Conservation (phyloP, 2,329 filamentous ascomycete genomes). For the Ceratocystis papillata region DNA sequence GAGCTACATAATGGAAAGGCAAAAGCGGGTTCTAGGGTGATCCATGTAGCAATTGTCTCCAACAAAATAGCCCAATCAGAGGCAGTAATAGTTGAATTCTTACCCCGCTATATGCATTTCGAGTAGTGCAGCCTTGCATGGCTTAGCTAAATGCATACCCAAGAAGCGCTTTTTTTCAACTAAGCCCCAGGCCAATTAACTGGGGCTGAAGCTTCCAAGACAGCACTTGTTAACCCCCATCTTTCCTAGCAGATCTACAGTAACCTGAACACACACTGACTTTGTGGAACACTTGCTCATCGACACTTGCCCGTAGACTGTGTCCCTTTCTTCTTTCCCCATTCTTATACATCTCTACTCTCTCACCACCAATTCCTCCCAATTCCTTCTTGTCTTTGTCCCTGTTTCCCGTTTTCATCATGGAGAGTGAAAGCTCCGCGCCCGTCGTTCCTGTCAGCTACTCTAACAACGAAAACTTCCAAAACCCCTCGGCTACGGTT, state of each 20-base stretch:
- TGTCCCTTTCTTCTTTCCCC: neutral
- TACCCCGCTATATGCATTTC: neutral
- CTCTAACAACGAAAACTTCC: slow-evolving; percentile 60
- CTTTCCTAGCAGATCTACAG: neutral
- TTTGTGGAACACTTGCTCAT: neutral
- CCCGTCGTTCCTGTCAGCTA: slow-evolving; percentile 56
- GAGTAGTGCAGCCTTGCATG: neutral
- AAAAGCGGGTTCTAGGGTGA: neutral
- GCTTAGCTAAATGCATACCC: neutral
- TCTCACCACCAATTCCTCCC: too few relatives aligned
- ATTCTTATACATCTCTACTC: slow-evolving; percentile 4
- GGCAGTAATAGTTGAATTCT: neutral
- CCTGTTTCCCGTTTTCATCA: slow-evolving; percentile 25
- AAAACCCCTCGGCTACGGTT: slow-evolving; percentile 80
- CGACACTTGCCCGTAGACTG: neutral
- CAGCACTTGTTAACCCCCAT: neutral
- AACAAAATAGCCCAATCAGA: neutral
- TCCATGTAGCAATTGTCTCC: neutral
- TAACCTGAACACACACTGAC: neutral
- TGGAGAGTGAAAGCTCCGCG: slow-evolving; percentile 23
- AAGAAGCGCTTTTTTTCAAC: too few relatives aligned
- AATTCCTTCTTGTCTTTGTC: slow-evolving; percentile 5
- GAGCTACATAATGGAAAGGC: slow-evolving; percentile 2
- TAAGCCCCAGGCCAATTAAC: neutral
- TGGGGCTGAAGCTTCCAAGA: neutral